Base-by-base conservation (phyloP, 2,329 filamentous ascomycete genomes). In the Colletotrichum sp. region DNA sequence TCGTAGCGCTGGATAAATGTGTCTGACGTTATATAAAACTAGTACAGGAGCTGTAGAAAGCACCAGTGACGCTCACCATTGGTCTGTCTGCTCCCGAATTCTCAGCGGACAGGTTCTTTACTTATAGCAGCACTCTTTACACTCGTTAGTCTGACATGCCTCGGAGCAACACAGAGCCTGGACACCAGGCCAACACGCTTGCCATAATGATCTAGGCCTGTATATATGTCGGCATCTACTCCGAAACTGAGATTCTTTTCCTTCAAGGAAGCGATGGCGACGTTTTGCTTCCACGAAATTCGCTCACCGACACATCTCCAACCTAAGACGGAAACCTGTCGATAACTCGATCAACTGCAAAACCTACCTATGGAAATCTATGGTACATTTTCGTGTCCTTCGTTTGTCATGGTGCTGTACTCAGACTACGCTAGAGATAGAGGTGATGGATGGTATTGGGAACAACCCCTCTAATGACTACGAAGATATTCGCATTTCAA, bases 401-500 rank as follows among this genome's bases (percentile, higher is more conserved):
- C 28, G 30, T 32, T 36, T 36, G 7, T 21, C 9, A 21, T 48
- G 3, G 9, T 21, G 6, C 9, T 21, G 4, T 12, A 48, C 5
- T 4, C 3, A 48, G 18, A 21, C 9, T 7, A 2, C 18, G 9
- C 10, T 0, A 21, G 2, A 48, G 43, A 32, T 13, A 32, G 30
- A 32, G 30, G 1, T 32, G 30, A 30, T 2, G 9, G 30, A 30
- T 30, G 30, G 3, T 30, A 1, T 30, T 30, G 4, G 1, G 30
- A 5, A 30, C 30, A 1, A 30, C 3, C 30, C 4, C 30, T 30
- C 30, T 0, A 1, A 2, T 30, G 1, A 32, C 30, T 32, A 12
- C 30, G 30, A 12, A 32, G 9, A 32, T 32, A 1, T 32, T 32
- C 9, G 30, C 30, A 32, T 12, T 4, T 10, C 0, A 12, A 32